Evolutionary conservation across 2,329 filamentous ascomycete species (phyloP).

Genomic region (Juglanconis sp.): DNA sequence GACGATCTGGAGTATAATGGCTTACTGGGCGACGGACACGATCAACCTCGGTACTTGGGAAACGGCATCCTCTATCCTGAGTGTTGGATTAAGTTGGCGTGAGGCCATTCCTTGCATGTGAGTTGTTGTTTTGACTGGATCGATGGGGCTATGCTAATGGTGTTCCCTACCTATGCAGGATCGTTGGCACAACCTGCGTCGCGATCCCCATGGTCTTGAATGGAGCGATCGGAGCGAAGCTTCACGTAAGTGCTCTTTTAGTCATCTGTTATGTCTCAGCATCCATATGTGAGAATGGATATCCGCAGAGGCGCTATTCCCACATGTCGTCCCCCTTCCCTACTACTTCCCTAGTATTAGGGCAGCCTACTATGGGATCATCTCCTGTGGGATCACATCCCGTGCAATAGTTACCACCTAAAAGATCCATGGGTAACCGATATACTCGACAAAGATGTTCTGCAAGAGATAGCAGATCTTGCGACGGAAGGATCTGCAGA

Average conservation of each 20-base stretch:
- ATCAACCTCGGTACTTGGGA: constrained; percentile 34
- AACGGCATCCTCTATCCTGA: constrained; percentile 32
- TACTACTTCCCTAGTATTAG: no score
- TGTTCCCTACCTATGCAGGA: constrained; percentile 28
- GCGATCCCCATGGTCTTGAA: constrained; percentile 51
- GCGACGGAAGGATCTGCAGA: no score
- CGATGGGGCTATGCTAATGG: constrained; percentile 46
- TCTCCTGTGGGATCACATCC: no score
- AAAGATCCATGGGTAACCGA: no score
- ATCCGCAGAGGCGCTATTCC: no score
- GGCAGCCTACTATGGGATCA: no score
- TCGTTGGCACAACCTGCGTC: constrained; percentile 60
- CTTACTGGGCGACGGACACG: constrained; percentile 35
- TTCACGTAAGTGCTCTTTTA: constrained; percentile 29
- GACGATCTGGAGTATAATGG: constrained; percentile 32
- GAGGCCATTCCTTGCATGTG: constrained; percentile 14
- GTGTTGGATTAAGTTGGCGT: constrained; percentile 33
- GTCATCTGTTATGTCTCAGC: no score
- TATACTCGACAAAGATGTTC: no score
- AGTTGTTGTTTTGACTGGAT: constrained; percentile 46
- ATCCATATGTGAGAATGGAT: no score
- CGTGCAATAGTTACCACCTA: no score
- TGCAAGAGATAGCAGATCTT: no score
- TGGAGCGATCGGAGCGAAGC: constrained; percentile 42
- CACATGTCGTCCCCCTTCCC: no score